Evolutionary conservation across 768 basidiomycete species (phyloP).

Genomic region (Phallus indusiatus): DNA sequence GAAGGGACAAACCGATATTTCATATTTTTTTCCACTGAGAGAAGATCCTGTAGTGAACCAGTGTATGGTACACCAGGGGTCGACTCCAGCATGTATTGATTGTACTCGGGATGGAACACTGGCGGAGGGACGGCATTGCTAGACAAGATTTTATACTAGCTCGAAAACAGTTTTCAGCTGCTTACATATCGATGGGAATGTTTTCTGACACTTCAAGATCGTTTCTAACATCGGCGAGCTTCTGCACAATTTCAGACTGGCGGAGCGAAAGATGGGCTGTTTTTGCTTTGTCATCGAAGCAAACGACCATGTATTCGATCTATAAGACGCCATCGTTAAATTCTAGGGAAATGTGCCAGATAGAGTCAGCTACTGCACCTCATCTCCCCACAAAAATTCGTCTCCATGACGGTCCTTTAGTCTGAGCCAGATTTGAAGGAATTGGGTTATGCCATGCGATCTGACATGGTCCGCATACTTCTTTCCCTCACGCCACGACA

Average conservation of each 20-base stretch:
- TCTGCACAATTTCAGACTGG: slow-evolving; percentile 86
- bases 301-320: slow-evolving; percentile 95
- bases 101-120: slow-evolving; percentile 98
- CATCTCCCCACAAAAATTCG: slow-evolving; percentile 97
- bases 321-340: slow-evolving; percentile 29
- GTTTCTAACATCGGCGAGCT: slow-evolving; percentile 58
- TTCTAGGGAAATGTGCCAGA: slow-evolving; percentile 4
- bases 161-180: neutral
- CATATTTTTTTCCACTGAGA: slow-evolving; percentile 93
- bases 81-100: slow-evolving; percentile 96
- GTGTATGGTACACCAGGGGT: slow-evolving; percentile 95
- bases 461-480: slow-evolving; percentile 84
- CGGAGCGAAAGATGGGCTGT: slow-evolving; percentile 87
- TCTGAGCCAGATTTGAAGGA: slow-evolving; percentile 86
- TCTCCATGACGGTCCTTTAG: slow-evolving; percentile 88
- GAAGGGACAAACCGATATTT: slow-evolving; percentile 60
- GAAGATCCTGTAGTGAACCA: slow-evolving; percentile 73
- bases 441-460: slow-evolving; percentile 88
- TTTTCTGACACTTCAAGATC: slow-evolving; percentile 50
- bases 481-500: slow-evolving; percentile 86
- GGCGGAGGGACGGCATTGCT: slow-evolving; percentile 74
- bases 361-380: slow-evolving; percentile 52
- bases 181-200: neutral
- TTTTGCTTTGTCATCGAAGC: slow-evolving; percentile 68
- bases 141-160: neutral